These are phyloP conservation scores for Phaffia australis DNA, from an alignment of 768 basidiomycete species.

Conservation along the genomic window DNA sequence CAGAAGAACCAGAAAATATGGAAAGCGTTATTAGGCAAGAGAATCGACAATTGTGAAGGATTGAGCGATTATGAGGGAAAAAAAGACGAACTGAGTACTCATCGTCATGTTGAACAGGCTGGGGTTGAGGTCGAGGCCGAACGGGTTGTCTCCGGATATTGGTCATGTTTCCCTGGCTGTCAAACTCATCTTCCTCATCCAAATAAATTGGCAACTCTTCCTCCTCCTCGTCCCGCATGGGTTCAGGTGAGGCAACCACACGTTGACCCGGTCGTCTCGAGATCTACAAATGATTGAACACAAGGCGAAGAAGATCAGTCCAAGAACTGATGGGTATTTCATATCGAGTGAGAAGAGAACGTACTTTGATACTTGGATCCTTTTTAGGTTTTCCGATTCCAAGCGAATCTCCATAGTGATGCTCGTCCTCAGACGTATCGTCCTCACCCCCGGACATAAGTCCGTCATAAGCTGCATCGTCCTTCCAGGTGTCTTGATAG, in stretches of 20 bases:
- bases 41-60: neutral
- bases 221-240: neutral
- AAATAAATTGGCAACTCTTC: slow-evolving; percentile 53
- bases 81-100: slow-evolving; percentile 1
- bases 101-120: slow-evolving; percentile 15
- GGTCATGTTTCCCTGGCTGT: slow-evolving; percentile 31
- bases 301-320: neutral
- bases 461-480: slow-evolving; percentile 6
- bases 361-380: neutral
- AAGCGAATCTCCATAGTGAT: neutral
- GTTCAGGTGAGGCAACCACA: slow-evolving; percentile 1
- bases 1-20: neutral
- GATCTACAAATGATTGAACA: neutral
- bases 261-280: neutral
- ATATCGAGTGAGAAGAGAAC: neutral
- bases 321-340: no score
- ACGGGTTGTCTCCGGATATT: slow-evolving; percentile 20
- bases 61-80: neutral
- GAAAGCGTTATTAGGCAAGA: neutral
- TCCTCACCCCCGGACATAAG: slow-evolving; percentile 12
- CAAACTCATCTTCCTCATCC: slow-evolving; percentile 41
- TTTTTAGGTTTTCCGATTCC: neutral
- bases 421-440: slow-evolving; percentile 4
- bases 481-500: slow-evolving; percentile 9
- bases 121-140: slow-evolving; percentile 15